Evolutionary conservation across 2,329 filamentous ascomycete genomes (phyloP).

Genomic region (Microascus cirrosus): DNA sequence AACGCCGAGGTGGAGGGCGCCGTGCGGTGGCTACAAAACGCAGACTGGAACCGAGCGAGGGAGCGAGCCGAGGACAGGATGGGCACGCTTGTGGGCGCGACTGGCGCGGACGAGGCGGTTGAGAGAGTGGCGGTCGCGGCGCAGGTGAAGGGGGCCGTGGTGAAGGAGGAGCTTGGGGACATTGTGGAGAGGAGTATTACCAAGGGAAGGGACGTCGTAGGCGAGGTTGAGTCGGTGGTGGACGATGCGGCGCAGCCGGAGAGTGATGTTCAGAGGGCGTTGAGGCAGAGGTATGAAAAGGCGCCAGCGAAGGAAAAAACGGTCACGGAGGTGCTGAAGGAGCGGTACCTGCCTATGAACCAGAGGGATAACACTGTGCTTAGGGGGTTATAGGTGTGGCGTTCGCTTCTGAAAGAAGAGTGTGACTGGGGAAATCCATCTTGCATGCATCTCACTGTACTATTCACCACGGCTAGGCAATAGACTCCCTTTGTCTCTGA

Average conservation of each 20-base stretch:
- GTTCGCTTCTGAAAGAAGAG: not conserved
- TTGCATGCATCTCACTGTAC: not conserved
- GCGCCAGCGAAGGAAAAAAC: slow-evolving; percentile 29
- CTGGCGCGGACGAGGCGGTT: slow-evolving; percentile 2
- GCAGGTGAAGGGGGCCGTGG: slow-evolving; percentile 4
- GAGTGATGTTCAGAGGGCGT: slow-evolving; percentile 34
- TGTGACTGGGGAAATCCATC: not conserved
- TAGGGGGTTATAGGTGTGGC: slow-evolving; percentile 17
- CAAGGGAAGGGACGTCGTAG: slow-evolving; percentile 26
- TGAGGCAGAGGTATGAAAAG: slow-evolving; percentile 39
- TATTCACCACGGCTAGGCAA: not conserved
- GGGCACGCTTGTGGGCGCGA: slow-evolving; percentile 24
- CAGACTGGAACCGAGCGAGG: slow-evolving; percentile 53
- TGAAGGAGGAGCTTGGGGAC: slow-evolving; percentile 18
- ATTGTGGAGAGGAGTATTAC: slow-evolving; percentile 28
- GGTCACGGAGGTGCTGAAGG: slow-evolving; percentile 39
- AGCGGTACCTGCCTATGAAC: slow-evolving; percentile 41
- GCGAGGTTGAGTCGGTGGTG: slow-evolving; percentile 18
- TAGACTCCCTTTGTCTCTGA: not conserved
- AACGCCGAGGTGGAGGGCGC: slow-evolving; percentile 61
- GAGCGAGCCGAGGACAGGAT: slow-evolving; percentile 42
- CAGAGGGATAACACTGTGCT: slow-evolving; percentile 32
- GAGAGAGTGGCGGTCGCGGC: not conserved
- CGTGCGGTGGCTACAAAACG: slow-evolving; percentile 54
- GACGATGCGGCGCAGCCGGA: slow-evolving; percentile 15